Conservation (phyloP, 1,284 basidiomycete species). For the Boletus semigastroideus region DNA sequence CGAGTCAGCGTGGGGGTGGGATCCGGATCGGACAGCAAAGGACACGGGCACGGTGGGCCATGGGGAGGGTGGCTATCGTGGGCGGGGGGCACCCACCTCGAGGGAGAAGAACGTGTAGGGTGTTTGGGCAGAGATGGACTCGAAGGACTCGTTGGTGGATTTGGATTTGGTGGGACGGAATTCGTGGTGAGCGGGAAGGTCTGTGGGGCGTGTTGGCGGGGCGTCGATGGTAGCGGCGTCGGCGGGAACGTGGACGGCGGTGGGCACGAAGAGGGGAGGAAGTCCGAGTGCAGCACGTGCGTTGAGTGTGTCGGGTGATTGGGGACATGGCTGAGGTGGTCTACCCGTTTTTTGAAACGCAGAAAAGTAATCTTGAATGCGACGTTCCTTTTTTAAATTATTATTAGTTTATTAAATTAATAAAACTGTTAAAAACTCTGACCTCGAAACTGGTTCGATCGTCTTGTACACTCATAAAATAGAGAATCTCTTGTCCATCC, state of each 20-base stretch:
- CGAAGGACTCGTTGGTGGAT: slow-evolving; percentile 18
- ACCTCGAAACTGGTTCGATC: slow-evolving; percentile 31
- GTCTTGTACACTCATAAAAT: slow-evolving; percentile 28
- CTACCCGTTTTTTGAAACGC: slow-evolving; percentile 34
- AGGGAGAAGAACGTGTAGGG: slow-evolving; percentile 35
- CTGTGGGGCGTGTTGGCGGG: slow-evolving; percentile 4
- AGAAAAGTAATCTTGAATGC: slow-evolving; percentile 38
- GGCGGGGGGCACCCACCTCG: slow-evolving; percentile 34
- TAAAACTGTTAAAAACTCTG: too few relatives aligned
- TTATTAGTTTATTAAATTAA: too few relatives aligned
- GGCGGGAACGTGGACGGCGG: slow-evolving; percentile 16
- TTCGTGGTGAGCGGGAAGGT: slow-evolving; percentile 32
- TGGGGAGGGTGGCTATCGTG: neutral
- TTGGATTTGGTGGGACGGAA: slow-evolving; percentile 24
- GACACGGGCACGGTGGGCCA: neutral
- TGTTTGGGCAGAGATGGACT: slow-evolving; percentile 35
- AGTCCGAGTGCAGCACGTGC: slow-evolving; percentile 38
- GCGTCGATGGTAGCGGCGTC: slow-evolving; percentile 6
- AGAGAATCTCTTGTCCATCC: slow-evolving; percentile 16
- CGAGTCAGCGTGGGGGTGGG: slow-evolving; percentile 3
- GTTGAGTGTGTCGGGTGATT: slow-evolving; percentile 32
- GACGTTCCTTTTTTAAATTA: slow-evolving; percentile 33
- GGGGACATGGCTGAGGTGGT: slow-evolving; percentile 37
- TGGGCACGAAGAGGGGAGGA: slow-evolving; percentile 39
- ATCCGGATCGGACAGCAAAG: neutral